Percentiles rank a stretch among this genome's conserved stretches.
Evolutionary conservation across 306 rosid genomes (phyloP).

Genomic region (Glycine soja): DNA sequence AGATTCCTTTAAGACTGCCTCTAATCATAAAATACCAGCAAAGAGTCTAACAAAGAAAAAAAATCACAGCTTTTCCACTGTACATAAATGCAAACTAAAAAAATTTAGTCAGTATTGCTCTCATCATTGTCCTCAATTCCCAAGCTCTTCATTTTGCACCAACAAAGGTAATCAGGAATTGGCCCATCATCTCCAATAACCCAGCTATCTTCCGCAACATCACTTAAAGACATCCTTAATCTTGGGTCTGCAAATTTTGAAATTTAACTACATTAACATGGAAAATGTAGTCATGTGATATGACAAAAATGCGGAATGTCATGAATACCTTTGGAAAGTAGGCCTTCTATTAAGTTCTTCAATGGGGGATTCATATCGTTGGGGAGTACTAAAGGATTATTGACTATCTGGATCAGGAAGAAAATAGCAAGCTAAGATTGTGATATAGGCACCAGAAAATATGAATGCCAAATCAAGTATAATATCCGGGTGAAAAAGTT

Average conservation of each 20-base stretch:
- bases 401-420: constrained; percentile 76
- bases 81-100: constrained; percentile 53
- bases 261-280: background rate
- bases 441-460: constrained; percentile 13
- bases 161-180: constrained; percentile 72
- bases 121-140: constrained; percentile 52
- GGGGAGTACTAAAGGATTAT: constrained; percentile 76
- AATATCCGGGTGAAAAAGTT: background rate
- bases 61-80: constrained; percentile 34
- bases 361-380: constrained; percentile 70
- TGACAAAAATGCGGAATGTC: background rate
- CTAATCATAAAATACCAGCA: background rate
- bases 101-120: constrained; percentile 52
- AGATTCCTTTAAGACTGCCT: constrained; percentile 22
- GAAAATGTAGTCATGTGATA: background rate
- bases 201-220: constrained; percentile 79
- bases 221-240: constrained; percentile 69
- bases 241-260: constrained; percentile 72
- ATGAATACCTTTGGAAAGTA: constrained; percentile 82
- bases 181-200: constrained; percentile 85
- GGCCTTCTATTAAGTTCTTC: constrained; percentile 79
- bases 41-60: constrained; percentile 5
- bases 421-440: constrained; percentile 23
- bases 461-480: background rate
- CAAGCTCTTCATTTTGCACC: constrained; percentile 79